phyloP scores from a whole-genome alignment of 2,329 filamentous ascomycete genomes.

The Triangularia setosa region DNA sequence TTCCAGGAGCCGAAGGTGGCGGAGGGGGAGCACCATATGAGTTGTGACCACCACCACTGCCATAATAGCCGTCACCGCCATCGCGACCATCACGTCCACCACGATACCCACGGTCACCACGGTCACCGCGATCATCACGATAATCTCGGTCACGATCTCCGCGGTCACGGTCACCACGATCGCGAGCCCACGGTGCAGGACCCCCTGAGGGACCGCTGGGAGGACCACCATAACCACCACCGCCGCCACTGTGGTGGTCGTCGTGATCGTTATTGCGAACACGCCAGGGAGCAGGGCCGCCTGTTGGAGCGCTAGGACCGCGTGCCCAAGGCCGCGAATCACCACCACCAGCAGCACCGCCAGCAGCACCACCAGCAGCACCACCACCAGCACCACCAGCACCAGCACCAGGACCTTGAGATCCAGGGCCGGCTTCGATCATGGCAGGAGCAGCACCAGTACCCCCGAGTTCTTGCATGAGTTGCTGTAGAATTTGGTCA shows the following conservation, averaged over 20 bases:
- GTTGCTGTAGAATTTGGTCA: slow-evolving; percentile 60
- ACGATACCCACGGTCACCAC: slow-evolving; percentile 39
- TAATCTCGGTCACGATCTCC: slow-evolving; percentile 45
- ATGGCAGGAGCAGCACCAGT: slow-evolving; percentile 66
- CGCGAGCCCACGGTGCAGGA: slow-evolving; percentile 59
- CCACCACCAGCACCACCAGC: slow-evolving; percentile 48
- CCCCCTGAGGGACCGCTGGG: slow-evolving; percentile 41
- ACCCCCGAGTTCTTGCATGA: slow-evolving; percentile 95
- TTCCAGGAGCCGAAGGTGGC: slow-evolving; percentile 35
- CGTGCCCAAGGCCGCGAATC: slow-evolving; percentile 79
- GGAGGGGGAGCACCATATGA: slow-evolving; percentile 22
- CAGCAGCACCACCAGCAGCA: slow-evolving; percentile 51
- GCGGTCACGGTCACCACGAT: slow-evolving; percentile 39
- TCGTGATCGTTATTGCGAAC: slow-evolving; percentile 51
- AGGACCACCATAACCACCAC: slow-evolving; percentile 35
- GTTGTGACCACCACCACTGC: slow-evolving; percentile 4
- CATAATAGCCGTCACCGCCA: slow-evolving; percentile 16
- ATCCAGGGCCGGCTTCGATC: slow-evolving; percentile 79
- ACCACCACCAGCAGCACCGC: slow-evolving; percentile 46
- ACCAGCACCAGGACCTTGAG: slow-evolving; percentile 36
- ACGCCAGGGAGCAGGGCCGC: slow-evolving; percentile 79
- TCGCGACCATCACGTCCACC: slow-evolving; percentile 33
- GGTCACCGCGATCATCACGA: slow-evolving; percentile 34
- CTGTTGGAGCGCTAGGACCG: slow-evolving; percentile 51
- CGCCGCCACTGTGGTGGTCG: slow-evolving; percentile 20